Evolutionary conservation across 768 basidiomycete genomes (phyloP).

Genomic region (Daedaleopsis sinensis): DNA sequence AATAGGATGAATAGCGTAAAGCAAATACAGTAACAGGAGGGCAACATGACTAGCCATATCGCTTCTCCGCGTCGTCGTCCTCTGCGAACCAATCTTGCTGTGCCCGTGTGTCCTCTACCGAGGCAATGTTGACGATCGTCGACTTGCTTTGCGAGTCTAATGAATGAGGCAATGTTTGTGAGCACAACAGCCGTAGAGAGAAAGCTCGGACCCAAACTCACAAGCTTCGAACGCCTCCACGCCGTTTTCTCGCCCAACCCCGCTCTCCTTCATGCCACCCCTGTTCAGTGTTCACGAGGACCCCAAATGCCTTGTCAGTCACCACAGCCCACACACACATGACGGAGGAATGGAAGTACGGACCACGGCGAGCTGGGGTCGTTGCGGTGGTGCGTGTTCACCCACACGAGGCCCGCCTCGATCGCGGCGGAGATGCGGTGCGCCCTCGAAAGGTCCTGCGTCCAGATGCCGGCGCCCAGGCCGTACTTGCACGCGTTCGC

Average conservation of each 20-base stretch:
- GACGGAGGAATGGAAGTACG: conserved; percentile 20
- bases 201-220: conserved; percentile 38
- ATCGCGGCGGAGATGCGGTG: conserved; percentile 73
- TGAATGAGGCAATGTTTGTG: background rate
- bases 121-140: conserved; percentile 72
- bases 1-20: background rate
- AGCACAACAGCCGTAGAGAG: background rate
- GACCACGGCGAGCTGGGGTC: conserved; percentile 90
- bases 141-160: conserved; percentile 87
- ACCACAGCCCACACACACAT: background rate
- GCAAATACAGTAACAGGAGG: background rate
- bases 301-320: background rate
- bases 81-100: conserved; percentile 83
- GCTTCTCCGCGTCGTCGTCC: conserved; percentile 42
- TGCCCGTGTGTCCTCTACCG: conserved; percentile 55
- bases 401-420: conserved; percentile 81
- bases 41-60: conserved; percentile 58
- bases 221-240: conserved; percentile 80
- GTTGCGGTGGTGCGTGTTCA: conserved; percentile 89
- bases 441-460: conserved; percentile 69
- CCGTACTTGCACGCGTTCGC: conserved; percentile 84
- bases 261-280: conserved; percentile 92
- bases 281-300: conserved; percentile 42
- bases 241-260: conserved; percentile 86
- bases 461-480: conserved; percentile 83